These are phyloP conservation scores for Monilinia polystroma DNA, from an alignment of 2,329 filamentous ascomycete species.

Conservation along the genomic window DNA sequence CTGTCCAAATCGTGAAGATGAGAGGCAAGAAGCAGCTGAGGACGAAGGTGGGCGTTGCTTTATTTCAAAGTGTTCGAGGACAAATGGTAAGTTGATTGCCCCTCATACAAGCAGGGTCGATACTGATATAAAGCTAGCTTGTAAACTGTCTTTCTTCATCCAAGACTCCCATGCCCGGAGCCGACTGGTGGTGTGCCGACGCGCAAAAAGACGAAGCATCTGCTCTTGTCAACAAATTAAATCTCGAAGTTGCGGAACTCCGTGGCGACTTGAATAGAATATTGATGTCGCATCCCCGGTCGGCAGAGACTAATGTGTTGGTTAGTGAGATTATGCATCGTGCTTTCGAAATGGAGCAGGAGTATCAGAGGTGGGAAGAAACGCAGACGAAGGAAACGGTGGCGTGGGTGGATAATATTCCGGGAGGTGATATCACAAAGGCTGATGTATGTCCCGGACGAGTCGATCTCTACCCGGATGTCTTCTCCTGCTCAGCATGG, in stretches of 20 bases:
- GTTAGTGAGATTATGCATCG: slow-evolving; percentile 53
- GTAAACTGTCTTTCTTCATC: slow-evolving; percentile 56
- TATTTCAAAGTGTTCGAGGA: slow-evolving; percentile 60
- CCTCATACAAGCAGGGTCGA: background rate
- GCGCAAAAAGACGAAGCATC: slow-evolving; percentile 51
- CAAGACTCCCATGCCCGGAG: slow-evolving; percentile 52
- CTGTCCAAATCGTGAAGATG: slow-evolving; percentile 59
- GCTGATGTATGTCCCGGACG: slow-evolving; percentile 60
- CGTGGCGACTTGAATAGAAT: slow-evolving; percentile 53
- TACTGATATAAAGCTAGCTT: slow-evolving; percentile 43
- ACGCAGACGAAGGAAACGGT: slow-evolving; percentile 51
- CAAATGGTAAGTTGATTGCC: slow-evolving; percentile 53
- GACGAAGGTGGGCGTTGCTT: slow-evolving; percentile 52
- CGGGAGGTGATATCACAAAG: slow-evolving; percentile 51
- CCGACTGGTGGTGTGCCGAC: slow-evolving; percentile 59
- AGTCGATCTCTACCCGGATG: slow-evolving; percentile 58
- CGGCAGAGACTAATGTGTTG: slow-evolving; percentile 50
- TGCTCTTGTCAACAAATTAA: slow-evolving; percentile 47
- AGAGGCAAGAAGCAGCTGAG: slow-evolving; percentile 56
- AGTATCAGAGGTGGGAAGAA: slow-evolving; percentile 52
- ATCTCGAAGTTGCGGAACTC: slow-evolving; percentile 55
- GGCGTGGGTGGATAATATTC: slow-evolving; percentile 56
- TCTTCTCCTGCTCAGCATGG: slow-evolving; percentile 58
- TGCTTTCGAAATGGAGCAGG: slow-evolving; percentile 53
- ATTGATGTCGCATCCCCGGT: slow-evolving; percentile 49